Percentiles rank a stretch among this genome's conserved stretches.
Conservation (phyloP, 2,329 filamentous ascomycete species). For the Paecilomyces sp. region DNA sequence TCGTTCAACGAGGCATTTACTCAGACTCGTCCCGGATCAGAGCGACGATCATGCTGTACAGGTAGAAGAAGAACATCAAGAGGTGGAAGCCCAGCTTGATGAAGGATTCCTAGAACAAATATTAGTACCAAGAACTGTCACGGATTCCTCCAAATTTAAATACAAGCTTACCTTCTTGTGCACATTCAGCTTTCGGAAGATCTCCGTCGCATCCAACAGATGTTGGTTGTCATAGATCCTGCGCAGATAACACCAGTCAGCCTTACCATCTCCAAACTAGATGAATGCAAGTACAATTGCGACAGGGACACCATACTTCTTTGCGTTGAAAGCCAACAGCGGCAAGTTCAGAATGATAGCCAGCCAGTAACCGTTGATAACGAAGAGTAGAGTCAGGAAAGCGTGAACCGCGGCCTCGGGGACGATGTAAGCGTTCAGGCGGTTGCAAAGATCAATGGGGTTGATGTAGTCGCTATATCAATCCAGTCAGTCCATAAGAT, state of each 20-base stretch:
- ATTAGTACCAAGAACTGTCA: constrained; percentile 6
- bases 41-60: constrained; percentile 97
- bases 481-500: constrained; percentile 20
- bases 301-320: constrained; percentile 66
- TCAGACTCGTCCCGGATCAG: constrained; percentile 91
- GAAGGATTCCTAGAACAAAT: constrained; percentile 73
- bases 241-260: constrained; percentile 13
- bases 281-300: not conserved
- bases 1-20: constrained; percentile 47
- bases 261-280: not conserved
- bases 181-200: constrained; percentile 97
- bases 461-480: constrained; percentile 90
- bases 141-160: not conserved
- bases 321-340: constrained; percentile 85
- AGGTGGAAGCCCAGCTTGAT: constrained; percentile 98
- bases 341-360: constrained; percentile 87
- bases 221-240: constrained; percentile 98
- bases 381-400: constrained; percentile 89
- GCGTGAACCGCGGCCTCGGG: constrained; percentile 97
- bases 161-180: constrained; percentile 77
- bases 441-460: constrained; percentile 99
- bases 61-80: constrained; percentile 99
- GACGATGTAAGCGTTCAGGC: constrained; percentile 98
- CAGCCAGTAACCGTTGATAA: constrained; percentile 98
- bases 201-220: constrained; percentile 93